Percentiles rank a stretch among this genome's conserved stretches.
Evolutionary conservation across 768 basidiomycete genomes (phyloP).

Genomic region (Amanita rimosa): DNA sequence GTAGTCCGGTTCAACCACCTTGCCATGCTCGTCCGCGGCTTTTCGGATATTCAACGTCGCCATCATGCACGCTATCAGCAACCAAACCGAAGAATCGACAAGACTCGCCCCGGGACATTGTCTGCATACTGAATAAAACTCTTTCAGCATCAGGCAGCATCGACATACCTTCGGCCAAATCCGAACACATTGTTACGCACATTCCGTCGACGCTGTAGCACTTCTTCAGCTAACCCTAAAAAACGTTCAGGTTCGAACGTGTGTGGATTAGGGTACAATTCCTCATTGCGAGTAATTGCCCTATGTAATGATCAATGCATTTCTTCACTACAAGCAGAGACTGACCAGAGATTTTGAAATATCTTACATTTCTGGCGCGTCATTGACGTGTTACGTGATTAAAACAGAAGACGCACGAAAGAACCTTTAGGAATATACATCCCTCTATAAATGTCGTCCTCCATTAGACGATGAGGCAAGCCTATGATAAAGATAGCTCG

Average conservation of each 20-base stretch:
- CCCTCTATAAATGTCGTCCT: constrained; percentile 52
- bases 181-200: constrained; percentile 27
- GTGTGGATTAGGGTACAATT: constrained; percentile 36
- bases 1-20: constrained; percentile 33
- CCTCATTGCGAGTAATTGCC: constrained; percentile 36
- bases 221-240: constrained; percentile 21
- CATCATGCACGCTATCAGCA: constrained; percentile 42
- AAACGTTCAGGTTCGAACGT: constrained; percentile 45
- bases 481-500: constrained; percentile 19
- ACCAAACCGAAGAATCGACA: constrained; percentile 53
- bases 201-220: constrained; percentile 16
- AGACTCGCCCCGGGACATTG: constrained; percentile 56
- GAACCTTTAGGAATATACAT: constrained; percentile 54
- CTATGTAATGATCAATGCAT: constrained; percentile 15
- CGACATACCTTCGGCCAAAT: constrained; percentile 27
- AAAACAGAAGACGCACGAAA: constrained; percentile 22
- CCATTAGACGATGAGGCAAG: constrained; percentile 53
- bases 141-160: background rate
- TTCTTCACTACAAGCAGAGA: background rate
- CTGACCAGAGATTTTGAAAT: constrained; percentile 54
- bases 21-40: constrained; percentile 38
- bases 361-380: constrained; percentile 16
- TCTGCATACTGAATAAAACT: constrained; percentile 15
- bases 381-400: background rate
- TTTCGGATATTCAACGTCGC: constrained; percentile 47